Evolutionary conservation across 2,329 filamentous ascomycete genomes (phyloP).

Genomic region (Diaporthe sp.): DNA sequence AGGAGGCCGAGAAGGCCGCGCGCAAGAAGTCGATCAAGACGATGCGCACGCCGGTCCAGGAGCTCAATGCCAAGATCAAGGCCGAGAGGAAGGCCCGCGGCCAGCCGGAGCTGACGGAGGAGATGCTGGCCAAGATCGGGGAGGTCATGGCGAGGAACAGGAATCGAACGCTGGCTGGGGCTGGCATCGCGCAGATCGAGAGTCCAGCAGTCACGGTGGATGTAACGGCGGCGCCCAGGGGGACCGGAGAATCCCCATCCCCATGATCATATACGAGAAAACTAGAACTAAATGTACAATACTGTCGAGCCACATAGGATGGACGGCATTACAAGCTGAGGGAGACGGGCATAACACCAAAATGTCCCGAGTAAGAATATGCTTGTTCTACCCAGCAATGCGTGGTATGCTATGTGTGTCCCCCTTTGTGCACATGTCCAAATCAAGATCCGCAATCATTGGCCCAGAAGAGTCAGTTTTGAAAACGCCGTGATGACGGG

Average conservation of each 20-base stretch:
- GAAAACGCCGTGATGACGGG: slow-evolving; percentile 64
- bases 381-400: not conserved
- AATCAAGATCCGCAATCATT: slow-evolving; percentile 34
- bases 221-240: not conserved
- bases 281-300: not conserved
- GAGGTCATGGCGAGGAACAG: slow-evolving; percentile 71
- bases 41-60: slow-evolving; percentile 70
- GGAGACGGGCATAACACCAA: not conserved
- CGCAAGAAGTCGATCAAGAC: slow-evolving; percentile 51
- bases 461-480: slow-evolving; percentile 65
- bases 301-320: not conserved
- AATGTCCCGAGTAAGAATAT: not conserved
- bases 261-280: slow-evolving; percentile 26
- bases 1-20: slow-evolving; percentile 53
- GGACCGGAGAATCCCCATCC: slow-evolving; percentile 13
- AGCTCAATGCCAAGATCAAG: slow-evolving; percentile 69
- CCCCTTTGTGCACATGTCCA: not conserved
- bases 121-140: slow-evolving; percentile 74
- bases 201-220: not conserved
- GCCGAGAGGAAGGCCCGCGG: slow-evolving; percentile 65
- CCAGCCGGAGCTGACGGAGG: slow-evolving; percentile 68
- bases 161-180: slow-evolving; percentile 53
- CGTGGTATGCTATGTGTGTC: not conserved
- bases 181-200: slow-evolving; percentile 9
- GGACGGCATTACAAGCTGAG: not conserved